A percentile compares a stretch with the other conserved stretches of the same genome.
Evolutionary conservation across 208 protist species (phyloP).

Genomic region (Acanthamoeba culbertsoni): DNA sequence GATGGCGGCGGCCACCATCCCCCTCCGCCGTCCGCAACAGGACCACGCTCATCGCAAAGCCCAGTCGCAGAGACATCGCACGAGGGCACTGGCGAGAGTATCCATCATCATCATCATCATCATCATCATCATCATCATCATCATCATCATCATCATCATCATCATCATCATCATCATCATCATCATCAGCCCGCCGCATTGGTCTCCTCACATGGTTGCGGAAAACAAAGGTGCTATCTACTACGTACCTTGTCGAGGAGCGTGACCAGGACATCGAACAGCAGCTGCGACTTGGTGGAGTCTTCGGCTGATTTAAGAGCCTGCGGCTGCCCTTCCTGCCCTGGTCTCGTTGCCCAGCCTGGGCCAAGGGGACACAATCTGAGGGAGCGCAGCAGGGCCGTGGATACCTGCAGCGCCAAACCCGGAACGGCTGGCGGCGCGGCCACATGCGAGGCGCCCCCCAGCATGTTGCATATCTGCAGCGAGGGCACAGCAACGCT

Average conservation of each 20-base stretch:
- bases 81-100: no score
- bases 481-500: background rate
- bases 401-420: background rate
- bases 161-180: no score
- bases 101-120: no score
- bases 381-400: background rate
- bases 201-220: no score
- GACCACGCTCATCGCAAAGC: no score
- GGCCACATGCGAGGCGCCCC: background rate
- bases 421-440: background rate
- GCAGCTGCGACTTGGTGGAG: background rate
- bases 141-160: no score
- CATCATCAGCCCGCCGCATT: no score
- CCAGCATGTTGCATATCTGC: background rate
- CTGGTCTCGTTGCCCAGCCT: background rate
- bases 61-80: no score
- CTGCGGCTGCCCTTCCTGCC: background rate
- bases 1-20: no score
- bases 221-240: background rate
- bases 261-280: background rate
- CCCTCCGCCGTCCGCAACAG: no score
- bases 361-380: background rate
- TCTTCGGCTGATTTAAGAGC: background rate
- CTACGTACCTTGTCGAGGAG: background rate
- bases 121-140: no score